These are phyloP conservation scores for Boletellus emodensis DNA, from an alignment of 768 basidiomycete genomes.

Conservation along the genomic window DNA sequence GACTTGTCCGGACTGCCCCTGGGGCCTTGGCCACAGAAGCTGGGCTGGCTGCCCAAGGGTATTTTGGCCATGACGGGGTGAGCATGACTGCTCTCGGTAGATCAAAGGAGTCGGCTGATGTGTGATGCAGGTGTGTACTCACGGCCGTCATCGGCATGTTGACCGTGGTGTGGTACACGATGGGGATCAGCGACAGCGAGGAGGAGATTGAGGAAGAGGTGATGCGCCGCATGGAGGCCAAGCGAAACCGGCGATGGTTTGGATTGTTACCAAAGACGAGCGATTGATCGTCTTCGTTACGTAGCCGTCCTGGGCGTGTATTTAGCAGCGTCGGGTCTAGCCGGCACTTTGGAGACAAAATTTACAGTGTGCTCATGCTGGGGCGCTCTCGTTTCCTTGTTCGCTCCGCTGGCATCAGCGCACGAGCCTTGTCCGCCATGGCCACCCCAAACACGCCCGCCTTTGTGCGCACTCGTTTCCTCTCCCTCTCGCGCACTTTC, in stretches of 20 bases:
- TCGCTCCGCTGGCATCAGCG: slow-evolving; percentile 18
- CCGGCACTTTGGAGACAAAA: slow-evolving; percentile 16
- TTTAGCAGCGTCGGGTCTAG: slow-evolving; percentile 20
- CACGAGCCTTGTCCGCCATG: slow-evolving; percentile 36
- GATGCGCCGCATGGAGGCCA: slow-evolving; percentile 50
- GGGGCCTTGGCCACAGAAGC: slow-evolving; percentile 69
- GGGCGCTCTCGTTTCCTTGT: slow-evolving; percentile 25
- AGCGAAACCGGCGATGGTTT: slow-evolving; percentile 49
- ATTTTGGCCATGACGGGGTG: slow-evolving; percentile 75
- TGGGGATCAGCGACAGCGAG: slow-evolving; percentile 69
- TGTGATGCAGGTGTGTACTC: slow-evolving; percentile 65
- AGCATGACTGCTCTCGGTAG: slow-evolving; percentile 15
- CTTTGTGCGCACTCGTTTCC: slow-evolving; percentile 44
- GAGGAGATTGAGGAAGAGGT: slow-evolving; percentile 79
- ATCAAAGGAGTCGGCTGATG: not conserved
- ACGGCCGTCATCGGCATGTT: slow-evolving; percentile 81
- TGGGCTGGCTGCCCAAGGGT: slow-evolving; percentile 71
- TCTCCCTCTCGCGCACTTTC: not conserved
- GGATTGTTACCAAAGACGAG: slow-evolving; percentile 24
- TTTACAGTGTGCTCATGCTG: slow-evolving; percentile 27
- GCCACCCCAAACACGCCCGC: slow-evolving; percentile 55
- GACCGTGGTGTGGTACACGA: slow-evolving; percentile 81
- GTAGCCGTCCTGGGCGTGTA: not conserved
- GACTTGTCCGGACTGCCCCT: slow-evolving; percentile 62
- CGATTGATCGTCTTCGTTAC: not conserved